Base-by-base conservation (phyloP, 2,329 filamentous ascomycete genomes). In the Aspergillus phoenicis region DNA sequence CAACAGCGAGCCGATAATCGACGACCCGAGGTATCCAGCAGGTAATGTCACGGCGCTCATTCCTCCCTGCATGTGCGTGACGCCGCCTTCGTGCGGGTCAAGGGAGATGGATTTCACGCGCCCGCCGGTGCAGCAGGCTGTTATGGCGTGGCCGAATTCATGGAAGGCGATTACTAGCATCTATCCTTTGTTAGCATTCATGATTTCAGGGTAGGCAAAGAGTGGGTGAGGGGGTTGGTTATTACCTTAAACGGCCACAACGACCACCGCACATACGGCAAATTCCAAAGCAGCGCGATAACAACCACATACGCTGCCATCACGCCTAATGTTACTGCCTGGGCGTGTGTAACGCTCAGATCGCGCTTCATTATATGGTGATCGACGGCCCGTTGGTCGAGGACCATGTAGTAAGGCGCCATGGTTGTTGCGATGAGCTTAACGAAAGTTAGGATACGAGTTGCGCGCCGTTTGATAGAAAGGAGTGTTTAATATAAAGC, bases 121-220 rank as follows among this genome's bases (percentile, higher is more conserved):
- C 4, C 90, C 90, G 58, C 90, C 90, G 0, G 90, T 93, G 62
- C 87, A 84, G 64, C 88, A 84, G 41, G 89, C 89, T 1, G 87
- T 87, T 68, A 91, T 85, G 52, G 90, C 90, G 76, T 93, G 90
- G 11, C 89, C 86, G 70, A 93, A 84, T 69, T 93, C 90, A 77
- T 93, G 90, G 75, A 93, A 93, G 39, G 90, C 90, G 65, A 93
- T 93, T 55, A 91, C 89, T 20, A 93, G 83, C 90, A 93, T 92
- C 87, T 68, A 4, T 56, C 7, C 30, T 5, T 36, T 4, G 10
- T 36, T 33, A 30, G 8, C 8, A 8, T 30, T 30, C 7, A 8
- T 30, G 8, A 3, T 30, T 30, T 10, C 8, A 3, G 28, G 28
- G 28, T 30, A 30, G 8, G 3, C 1, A 30, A 3, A 30, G 28